phyloP scores from a whole-genome alignment of 352 stramenopile species.

The Pythium dissotocum region DNA sequence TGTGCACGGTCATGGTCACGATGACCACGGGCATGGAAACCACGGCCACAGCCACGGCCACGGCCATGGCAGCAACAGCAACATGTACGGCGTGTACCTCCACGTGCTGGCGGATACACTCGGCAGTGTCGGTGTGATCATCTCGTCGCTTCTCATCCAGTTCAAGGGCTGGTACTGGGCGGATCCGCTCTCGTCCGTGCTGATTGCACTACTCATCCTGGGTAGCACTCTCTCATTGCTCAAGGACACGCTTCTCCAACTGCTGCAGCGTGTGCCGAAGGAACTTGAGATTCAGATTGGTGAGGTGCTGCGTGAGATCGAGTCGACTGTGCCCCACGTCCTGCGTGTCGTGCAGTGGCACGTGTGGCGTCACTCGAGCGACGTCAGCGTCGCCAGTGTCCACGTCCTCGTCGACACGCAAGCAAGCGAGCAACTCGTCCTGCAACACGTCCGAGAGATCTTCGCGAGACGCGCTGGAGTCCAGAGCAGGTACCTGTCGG shows the following conservation, averaged over 20 bases:
- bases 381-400: constrained; percentile 57
- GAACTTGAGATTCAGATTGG: constrained; percentile 51
- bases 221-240: constrained; percentile 79
- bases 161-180: constrained; percentile 83
- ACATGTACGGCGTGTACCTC: constrained; percentile 92
- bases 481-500: constrained; percentile 49
- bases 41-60: constrained; percentile 69
- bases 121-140: constrained; percentile 87
- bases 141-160: constrained; percentile 86
- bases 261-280: constrained; percentile 68
- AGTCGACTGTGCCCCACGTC: constrained; percentile 42
- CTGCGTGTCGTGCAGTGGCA: constrained; percentile 63
- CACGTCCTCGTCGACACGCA: constrained; percentile 52
- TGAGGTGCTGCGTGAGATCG: constrained; percentile 49
- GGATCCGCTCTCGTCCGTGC: constrained; percentile 77
- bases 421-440: constrained; percentile 56
- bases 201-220: constrained; percentile 86
- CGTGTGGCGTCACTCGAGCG: constrained; percentile 72
- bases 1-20: constrained; percentile 70
- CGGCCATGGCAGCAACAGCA: constrained; percentile 72
- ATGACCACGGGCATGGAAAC: constrained; percentile 39
- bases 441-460: constrained; percentile 49
- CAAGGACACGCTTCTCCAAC: constrained; percentile 67
- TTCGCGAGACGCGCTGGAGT: constrained; percentile 44
- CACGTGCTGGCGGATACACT: constrained; percentile 89